Percentiles rank a stretch among this genome's conserved stretches.
Evolutionary conservation across 1,284 basidiomycete genomes (phyloP).

Genomic region (Cutaneotrichosporon cavernicola): DNA sequence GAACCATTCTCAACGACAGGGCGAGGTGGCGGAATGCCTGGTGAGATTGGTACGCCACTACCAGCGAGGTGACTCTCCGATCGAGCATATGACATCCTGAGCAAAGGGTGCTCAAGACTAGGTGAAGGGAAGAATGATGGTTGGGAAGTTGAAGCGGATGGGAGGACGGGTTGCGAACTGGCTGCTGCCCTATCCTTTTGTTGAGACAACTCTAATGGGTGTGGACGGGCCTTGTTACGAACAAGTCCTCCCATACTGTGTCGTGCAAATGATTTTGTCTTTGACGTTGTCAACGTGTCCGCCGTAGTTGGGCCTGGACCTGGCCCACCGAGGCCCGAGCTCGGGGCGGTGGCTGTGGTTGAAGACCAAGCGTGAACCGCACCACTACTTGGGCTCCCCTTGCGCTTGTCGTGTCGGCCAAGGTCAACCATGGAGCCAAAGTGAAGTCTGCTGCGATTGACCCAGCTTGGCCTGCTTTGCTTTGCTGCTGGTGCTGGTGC

Average conservation of each 20-base stretch:
- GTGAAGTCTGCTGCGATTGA: constrained; percentile 21
- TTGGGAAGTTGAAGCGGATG: constrained; percentile 18
- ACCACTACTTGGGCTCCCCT: not conserved
- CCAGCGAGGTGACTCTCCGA: constrained; percentile 24
- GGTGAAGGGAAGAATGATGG: constrained; percentile 16
- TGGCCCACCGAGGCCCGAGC: not conserved
- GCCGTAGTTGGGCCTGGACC: not conserved
- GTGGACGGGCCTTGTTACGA: constrained; percentile 15
- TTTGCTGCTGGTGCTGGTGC: not conserved
- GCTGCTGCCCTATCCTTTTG: constrained; percentile 8
- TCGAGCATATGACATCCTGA: constrained; percentile 24
- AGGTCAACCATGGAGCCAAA: constrained; percentile 29
- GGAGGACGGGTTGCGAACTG: constrained; percentile 19
- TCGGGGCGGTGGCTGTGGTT: not conserved
- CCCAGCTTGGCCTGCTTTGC: constrained; percentile 4
- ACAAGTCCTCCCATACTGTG: constrained; percentile 15
- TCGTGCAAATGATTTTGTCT: constrained; percentile 1
- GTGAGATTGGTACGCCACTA: not conserved
- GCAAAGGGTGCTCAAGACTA: constrained; percentile 18
- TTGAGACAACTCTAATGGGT: constrained; percentile 25
- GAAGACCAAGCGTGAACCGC: not conserved
- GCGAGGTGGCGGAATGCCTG: constrained; percentile 10
- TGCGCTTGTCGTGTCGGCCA: constrained; percentile 12
- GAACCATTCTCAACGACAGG: constrained; percentile 19
- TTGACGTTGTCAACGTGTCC: not conserved